Evolutionary conservation across 1,284 basidiomycete species (phyloP), one percentile per base, ranked within the genome.

Genomic region (Malassezia psittaci): DNA sequence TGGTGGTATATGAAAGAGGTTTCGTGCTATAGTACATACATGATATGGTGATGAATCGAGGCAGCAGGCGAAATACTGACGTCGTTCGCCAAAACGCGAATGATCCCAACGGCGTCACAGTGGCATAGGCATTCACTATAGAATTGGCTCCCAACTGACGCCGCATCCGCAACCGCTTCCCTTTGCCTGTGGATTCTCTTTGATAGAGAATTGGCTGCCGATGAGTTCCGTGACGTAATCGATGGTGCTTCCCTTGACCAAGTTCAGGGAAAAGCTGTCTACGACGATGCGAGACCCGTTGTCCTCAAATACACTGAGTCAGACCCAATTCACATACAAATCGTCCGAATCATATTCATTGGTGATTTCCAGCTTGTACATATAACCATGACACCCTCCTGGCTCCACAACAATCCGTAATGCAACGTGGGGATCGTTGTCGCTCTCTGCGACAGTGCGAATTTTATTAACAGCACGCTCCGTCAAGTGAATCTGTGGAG

Each of bases 221-320:
- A 93, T 93, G 37, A 93, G 81, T 75, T 93, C 90, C 0, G 88
- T 90, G 0, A 86, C 85, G 69, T 83, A 93, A 75, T 93, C 89
- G 45, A 93, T 80, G 0, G 85, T 87, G 2, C 87, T 83, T 5
- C 88, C 88, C 48, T 87, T 87, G 37, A 93, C 75, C 15, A 93
- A 79, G 5, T 81, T 77, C 41, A 93, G 78, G 0, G 88, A 90
- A 16, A 88, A 79, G 0, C 86, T 84, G 68, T 93, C 90, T 13
- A 93, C 81, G 37, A 88, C 70, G 16, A 91, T 76, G 0, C 64
- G 54, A 2, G 74, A 69, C 39, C 62, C 63, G 15, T 58, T 50
- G 8, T 62, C 47, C 6, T 86, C 79, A 1, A 85, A 85, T 64
- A 87, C 85, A 19, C 79, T 77, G 67, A 32, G 47, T 43, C 2